These are phyloP conservation scores for Mortierella sp. DNA, from an alignment of 371 early-diverging fungal genomes.

Conservation along the genomic window DNA sequence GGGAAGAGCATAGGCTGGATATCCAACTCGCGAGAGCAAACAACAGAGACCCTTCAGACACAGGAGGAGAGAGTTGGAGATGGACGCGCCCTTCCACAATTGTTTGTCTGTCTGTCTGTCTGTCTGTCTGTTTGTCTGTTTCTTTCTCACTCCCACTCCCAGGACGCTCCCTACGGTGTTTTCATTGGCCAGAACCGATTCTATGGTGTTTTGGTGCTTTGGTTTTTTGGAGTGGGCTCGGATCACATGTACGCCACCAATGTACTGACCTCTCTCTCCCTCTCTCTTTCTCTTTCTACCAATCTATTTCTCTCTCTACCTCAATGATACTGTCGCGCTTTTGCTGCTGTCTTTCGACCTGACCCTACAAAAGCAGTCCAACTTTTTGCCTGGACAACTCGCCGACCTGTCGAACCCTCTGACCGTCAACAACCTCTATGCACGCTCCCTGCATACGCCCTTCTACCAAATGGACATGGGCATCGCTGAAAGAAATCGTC, in stretches of 20 bases:
- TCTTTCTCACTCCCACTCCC: neutral
- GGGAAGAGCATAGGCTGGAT: neutral
- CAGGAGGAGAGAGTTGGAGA: neutral
- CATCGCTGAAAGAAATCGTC: conserved; percentile 15
- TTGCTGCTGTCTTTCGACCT: neutral
- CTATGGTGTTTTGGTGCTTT: conserved; percentile 37
- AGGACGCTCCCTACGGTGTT: too few relatives aligned
- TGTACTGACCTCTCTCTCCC: neutral
- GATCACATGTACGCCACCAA: neutral
- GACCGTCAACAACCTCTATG: conserved; percentile 39
- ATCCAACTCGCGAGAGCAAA: neutral
- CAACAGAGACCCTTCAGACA: neutral
- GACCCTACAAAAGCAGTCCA: neutral
- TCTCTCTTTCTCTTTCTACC: neutral
- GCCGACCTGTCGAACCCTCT: conserved; percentile 16
- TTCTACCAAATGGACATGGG: conserved; percentile 41
- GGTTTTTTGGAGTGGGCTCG: conserved; percentile 12
- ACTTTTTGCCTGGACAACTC: conserved; percentile 10
- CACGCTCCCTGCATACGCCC: conserved; percentile 42
- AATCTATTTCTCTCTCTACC: neutral
- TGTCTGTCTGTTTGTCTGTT: neutral
- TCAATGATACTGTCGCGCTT: neutral
- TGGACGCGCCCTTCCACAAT: neutral
- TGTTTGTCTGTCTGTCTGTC: conserved; percentile 2
- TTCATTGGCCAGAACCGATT: conserved; percentile 4